Evolutionary conservation across 768 basidiomycete genomes (phyloP), one percentile per base, ranked within the genome.

Genomic region (Mycena galericulata): DNA sequence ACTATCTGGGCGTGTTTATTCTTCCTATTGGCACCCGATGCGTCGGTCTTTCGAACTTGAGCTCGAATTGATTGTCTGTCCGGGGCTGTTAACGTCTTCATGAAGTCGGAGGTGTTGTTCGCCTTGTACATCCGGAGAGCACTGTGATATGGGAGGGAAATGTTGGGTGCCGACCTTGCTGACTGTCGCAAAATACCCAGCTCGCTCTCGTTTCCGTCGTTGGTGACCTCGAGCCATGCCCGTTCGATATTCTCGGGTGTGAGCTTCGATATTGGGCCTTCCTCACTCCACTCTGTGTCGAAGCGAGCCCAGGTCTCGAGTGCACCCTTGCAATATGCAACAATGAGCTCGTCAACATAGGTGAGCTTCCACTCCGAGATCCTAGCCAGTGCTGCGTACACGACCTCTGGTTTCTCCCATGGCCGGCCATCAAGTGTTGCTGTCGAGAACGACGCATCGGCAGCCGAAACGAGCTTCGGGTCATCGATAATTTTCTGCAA

Each of bases 171-270:
- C 2, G 34, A 27, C 12, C 27, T 14, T 3, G 20, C 36, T 17
- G 20, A 18, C 12, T 10, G 27, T 15, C 62, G 54, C 10, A 24
- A 30, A 3, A 18, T 40, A 0, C 74, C 72, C 3, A 75, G 55
- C 2, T 50, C 61, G 4, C 72, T 66, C 46, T 76, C 75, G 45
- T 68, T 68, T 3, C 41, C 64, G 43, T 76, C 71, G 46, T 76
- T 76, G 2, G 75, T 75, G 6, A 67, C 18, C 15, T 60, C 62
- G 53, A 75, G 67, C 32, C 43, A 75, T n/a, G 68, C 62, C 2
- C 34, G 36, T 12, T 56, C 53, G n/a, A 58, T 58, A 43, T 58
- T 41, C 17, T 58, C 40, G 2, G 24, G 43, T 10, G 41, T 5
- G 26, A 46, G 40, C 24, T 24, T 10, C 11, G 57, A 8, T 9